Conservation (phyloP, 2,329 filamentous ascomycete genomes). For the Exophiala mesophila region DNA sequence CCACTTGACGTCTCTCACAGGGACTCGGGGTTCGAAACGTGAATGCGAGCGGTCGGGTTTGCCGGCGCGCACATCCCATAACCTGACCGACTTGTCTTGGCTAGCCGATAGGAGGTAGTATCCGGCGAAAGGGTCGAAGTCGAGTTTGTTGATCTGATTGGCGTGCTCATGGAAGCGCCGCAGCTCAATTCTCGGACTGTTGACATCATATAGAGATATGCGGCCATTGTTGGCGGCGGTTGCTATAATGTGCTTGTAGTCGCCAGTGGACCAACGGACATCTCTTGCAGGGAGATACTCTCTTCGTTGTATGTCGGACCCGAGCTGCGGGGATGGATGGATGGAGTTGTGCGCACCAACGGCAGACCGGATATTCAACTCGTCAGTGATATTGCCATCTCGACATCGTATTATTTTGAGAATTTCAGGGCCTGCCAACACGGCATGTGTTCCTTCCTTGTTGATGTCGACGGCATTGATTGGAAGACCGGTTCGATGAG, state of each 20-base stretch:
- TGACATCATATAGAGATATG: conserved; percentile 60
- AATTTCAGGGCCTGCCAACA: conserved; percentile 61
- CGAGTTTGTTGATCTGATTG: conserved; percentile 61
- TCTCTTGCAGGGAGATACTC: conserved; percentile 60
- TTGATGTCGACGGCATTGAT: conserved; percentile 62
- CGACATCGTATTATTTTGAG: conserved; percentile 60
- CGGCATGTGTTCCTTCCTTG: conserved; percentile 57
- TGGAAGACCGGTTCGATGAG: conserved; percentile 60
- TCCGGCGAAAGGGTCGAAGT: conserved; percentile 59
- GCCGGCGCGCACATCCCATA: conserved; percentile 60
- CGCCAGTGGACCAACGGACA: conserved; percentile 63
- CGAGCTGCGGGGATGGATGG: conserved; percentile 41
- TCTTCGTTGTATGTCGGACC: conserved; percentile 45
- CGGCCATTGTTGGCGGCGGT: conserved; percentile 62
- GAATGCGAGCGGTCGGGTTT: conserved; percentile 40
- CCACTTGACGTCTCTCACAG: conserved; percentile 61
- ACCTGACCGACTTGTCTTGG: conserved; percentile 59
- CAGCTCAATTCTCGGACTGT: conserved; percentile 52
- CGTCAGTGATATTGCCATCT: conserved; percentile 54
- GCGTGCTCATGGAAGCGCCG: conserved; percentile 60
- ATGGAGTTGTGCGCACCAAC: conserved; percentile 55
- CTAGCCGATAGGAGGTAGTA: conserved; percentile 59
- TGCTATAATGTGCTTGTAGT: conserved; percentile 56
- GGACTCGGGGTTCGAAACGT: conserved; percentile 51
- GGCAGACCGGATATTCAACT: conserved; percentile 58